These are phyloP conservation scores for Calonectria pauciramosa DNA, from an alignment of 2,329 filamentous ascomycete species.

Conservation along the genomic window DNA sequence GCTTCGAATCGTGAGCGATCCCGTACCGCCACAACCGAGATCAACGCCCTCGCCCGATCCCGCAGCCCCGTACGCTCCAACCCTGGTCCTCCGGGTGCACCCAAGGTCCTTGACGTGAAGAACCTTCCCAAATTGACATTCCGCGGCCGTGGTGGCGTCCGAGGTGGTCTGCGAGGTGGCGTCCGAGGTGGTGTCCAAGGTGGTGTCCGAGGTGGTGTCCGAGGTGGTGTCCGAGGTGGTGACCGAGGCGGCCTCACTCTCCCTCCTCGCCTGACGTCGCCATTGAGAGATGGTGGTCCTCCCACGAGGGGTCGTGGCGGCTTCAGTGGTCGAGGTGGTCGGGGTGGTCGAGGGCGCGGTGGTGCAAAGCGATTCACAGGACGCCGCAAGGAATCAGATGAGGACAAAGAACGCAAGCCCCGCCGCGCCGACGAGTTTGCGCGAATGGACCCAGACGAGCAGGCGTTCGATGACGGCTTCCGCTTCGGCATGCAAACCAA, in stretches of 20 bases:
- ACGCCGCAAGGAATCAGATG: conserved; percentile 41
- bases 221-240: conserved; percentile 28
- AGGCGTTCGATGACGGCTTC: conserved; percentile 52
- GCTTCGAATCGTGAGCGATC: conserved; percentile 48
- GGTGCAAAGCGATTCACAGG: conserved; percentile 31
- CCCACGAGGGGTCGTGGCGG: conserved; percentile 5
- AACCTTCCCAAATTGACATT: conserved; percentile 49
- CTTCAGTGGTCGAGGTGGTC: conserved; percentile 18
- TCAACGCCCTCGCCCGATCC: conserved; percentile 48
- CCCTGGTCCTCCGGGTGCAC: conserved; percentile 33
- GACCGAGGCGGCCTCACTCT: neutral
- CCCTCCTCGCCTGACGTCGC: neutral
- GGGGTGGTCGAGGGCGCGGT: conserved; percentile 29
- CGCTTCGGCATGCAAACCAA: conserved; percentile 50
- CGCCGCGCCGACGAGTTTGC: conserved; percentile 43
- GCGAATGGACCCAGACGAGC: conserved; percentile 49
- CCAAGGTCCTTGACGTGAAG: conserved; percentile 56
- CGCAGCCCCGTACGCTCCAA: conserved; percentile 26
- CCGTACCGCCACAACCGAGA: conserved; percentile 51
- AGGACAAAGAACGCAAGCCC: conserved; percentile 42
- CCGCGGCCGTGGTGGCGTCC: conserved; percentile 35
- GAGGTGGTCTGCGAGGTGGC: conserved; percentile 30
- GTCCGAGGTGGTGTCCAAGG: too few relatives aligned
- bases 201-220: conserved; percentile 26
- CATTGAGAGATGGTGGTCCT: neutral